Evolutionary conservation across 1,284 basidiomycete genomes (phyloP), one percentile per base, ranked within the genome.

Genomic region (Puccinia sorghi): DNA sequence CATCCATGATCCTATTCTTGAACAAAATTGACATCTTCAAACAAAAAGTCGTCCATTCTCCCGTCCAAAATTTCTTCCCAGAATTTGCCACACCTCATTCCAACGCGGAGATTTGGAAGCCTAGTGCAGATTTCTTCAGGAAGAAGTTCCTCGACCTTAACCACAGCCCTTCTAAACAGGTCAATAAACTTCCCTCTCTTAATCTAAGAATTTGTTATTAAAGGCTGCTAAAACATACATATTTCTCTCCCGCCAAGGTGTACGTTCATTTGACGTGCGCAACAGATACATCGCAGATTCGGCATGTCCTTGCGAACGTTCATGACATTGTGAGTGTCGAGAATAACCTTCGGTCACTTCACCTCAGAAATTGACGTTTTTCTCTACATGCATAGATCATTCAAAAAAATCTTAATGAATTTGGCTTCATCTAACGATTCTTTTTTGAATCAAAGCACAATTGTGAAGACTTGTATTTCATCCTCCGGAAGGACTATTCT

Each of bases 391-490:
- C 32, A 32, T 32, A 92, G 82, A 88, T 92, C 48, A 86, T 93
- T 80, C 92, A 93, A 83, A 87, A 93, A 61, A 92, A 93, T 84
- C 86, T 94, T 80, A 89, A 92, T 78, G 92, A 93, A 84, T 93
- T 92, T 83, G 93, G 93, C 80, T 87, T 94, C 79, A 87, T 94
- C 84, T 94, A 67, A 32, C 20, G 7, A 52, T 52, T n/a, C 50
- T 52, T 52, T 52, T 52, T 52, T 52, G 6, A 5, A n/a, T 52
- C 20, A 52, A 46, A 46, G 11, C 43, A 32, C 32, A 4, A 32
- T 32, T 32, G 1, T 32, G 32, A 32, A 32, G 32, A 32, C 32
- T 32, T 4, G 4, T 32, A 32, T 32, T 32, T 32, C 32, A 32
- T 4, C 32, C 32, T 4, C 32, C 4, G 32, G 32, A 32, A 32